Base-by-base conservation (phyloP, 345 rosid genomes). In the Crucihimalaya himalaica region DNA sequence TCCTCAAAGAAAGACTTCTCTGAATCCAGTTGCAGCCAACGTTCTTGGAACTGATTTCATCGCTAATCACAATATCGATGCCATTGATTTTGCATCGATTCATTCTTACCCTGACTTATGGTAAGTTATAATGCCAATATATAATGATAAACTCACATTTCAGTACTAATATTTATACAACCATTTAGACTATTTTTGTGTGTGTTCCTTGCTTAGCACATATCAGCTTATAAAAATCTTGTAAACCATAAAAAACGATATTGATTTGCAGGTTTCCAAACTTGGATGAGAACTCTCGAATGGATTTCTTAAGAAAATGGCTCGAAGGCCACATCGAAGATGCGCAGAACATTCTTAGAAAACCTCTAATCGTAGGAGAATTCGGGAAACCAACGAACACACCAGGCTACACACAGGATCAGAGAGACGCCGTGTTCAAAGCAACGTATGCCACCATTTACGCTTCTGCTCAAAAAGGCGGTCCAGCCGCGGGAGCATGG, bases 401-500 rank as follows among this genome's bases (percentile, higher is more conserved):
- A 53, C 81, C 81, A 6, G 84, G 85, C 11, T 84, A 86, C 27
- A 83, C 70, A 72, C 74, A 45, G 12, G 75, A 69, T 43, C 85
- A 86, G 71, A 85, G 97, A 72, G 96, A 91, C 68, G 79, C 75
- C 46, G 52, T 89, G 74, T 93, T 87, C 80, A 84, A 68, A 42
- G 74, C 81, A 6, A 83, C 89, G 47, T 89, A 80, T 73, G 72
- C 79, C 39, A 83, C 80, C 56, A 86, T 93, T 37, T 91, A 83
- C 70, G 74, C 79, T 2, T 93, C 98, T 0, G 97, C 97, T 3
- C 79, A 75, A 66, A 77, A 73, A 42, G 89, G 92, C 43, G 97
- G 97, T 46, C 85, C 96, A 12, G 91, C 86, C 0, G 85, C 89
- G 0, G 97, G 94, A 8, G 88, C 96, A 80, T 85, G 84, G 83